A percentile compares a stretch with the other conserved stretches of the same genome.
These are phyloP conservation scores for Zymoseptoria ardabiliae DNA, from an alignment of 2,329 filamentous ascomycete genomes.

Conservation along the genomic window DNA sequence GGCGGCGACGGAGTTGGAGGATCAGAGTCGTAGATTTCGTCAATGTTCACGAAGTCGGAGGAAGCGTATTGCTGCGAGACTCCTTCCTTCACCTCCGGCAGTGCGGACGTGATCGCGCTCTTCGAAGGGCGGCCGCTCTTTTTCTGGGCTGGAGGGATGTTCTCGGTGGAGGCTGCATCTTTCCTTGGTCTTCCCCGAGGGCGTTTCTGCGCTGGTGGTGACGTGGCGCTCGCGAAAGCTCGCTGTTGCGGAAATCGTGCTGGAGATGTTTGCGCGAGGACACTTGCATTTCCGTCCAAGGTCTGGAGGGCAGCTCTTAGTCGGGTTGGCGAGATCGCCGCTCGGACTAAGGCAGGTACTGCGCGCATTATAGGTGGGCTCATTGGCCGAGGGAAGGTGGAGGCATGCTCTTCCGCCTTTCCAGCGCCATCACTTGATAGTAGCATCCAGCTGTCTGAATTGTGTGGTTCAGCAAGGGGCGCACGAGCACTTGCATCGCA, in stretches of 20 bases:
- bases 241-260: conserved; percentile 3
- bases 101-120: background rate
- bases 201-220: conserved; percentile 2
- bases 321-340: conserved; percentile 12
- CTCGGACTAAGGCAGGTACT: conserved; percentile 1
- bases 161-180: background rate
- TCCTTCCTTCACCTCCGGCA: background rate
- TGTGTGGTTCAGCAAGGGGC: background rate
- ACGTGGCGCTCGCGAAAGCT: background rate
- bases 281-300: conserved; percentile 21
- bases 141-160: background rate
- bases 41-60: background rate
- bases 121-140: background rate
- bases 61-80: background rate
- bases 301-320: conserved; percentile 17
- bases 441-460: conserved; percentile 8
- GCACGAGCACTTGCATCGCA: background rate
- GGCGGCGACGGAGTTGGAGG: conserved; percentile 25
- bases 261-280: conserved; percentile 7
- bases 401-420: background rate
- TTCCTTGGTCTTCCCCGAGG: conserved; percentile 18
- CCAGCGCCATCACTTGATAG: conserved; percentile 12
- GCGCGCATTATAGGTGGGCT: background rate
- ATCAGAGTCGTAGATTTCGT: background rate
- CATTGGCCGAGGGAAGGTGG: background rate